A percentile compares a stretch with the other conserved stretches of the same genome.
Conservation (phyloP, 805 yeast genomes). For the Candida endomychidarum region DNA sequence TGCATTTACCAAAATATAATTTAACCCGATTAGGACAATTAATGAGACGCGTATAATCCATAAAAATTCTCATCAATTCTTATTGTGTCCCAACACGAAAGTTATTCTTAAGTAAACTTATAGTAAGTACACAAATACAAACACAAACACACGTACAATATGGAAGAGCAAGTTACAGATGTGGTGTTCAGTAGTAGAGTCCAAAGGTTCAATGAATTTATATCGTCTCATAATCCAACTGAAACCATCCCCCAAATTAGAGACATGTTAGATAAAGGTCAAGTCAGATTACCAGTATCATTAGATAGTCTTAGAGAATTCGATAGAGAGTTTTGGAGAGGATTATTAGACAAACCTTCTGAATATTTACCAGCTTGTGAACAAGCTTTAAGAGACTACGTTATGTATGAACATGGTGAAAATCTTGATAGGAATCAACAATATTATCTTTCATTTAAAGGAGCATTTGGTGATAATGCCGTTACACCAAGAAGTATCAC, state of each 20-base stretch:
- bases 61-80: slow-evolving; percentile 5
- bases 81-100: too few species aligned
- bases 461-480: slow-evolving; percentile 86
- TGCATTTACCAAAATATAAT: slow-evolving; percentile 12
- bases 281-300: slow-evolving; percentile 67
- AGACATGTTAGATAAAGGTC: slow-evolving; percentile 66
- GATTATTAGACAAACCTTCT: slow-evolving; percentile 73
- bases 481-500: slow-evolving; percentile 86
- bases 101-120: too few species aligned
- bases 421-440: slow-evolving; percentile 60
- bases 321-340: slow-evolving; percentile 74
- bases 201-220: slow-evolving; percentile 83
- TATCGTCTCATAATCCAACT: slow-evolving; percentile 53
- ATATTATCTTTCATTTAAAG: slow-evolving; percentile 78
- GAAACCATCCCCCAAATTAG: slow-evolving; percentile 65
- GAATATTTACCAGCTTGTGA: slow-evolving; percentile 89
- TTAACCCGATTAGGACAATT: slow-evolving; percentile 25
- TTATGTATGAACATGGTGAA: slow-evolving; percentile 62
- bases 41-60: slow-evolving; percentile 27
- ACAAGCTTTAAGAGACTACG: slow-evolving; percentile 78
- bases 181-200: slow-evolving; percentile 76
- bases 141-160: background rate
- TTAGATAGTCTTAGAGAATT: slow-evolving; percentile 87
- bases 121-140: background rate
- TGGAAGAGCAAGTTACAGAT: slow-evolving; percentile 30